Evolutionary conservation across 225 moss, liverwort and hornwort genomes (phyloP).

Genomic region (Rhytidiadelphus loreus): DNA sequence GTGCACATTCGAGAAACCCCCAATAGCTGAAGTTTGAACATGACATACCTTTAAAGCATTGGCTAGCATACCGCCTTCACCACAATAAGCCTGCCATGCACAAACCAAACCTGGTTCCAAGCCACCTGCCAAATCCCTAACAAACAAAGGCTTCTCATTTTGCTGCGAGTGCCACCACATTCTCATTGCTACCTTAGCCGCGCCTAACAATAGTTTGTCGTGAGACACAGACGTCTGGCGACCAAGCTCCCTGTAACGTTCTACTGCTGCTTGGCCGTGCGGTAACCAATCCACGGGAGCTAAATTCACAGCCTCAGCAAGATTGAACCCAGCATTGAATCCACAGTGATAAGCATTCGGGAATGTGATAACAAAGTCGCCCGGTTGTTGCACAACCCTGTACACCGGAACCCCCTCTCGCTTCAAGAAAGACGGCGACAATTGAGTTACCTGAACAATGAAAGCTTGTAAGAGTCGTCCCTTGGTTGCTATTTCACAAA

Average conservation of each 20-base stretch:
- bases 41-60: slow-evolving; percentile 70
- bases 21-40: background rate
- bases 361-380: slow-evolving; percentile 94
- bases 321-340: slow-evolving; percentile 94
- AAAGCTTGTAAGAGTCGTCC: background rate
- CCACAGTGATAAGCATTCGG: slow-evolving; percentile 95
- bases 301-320: slow-evolving; percentile 95
- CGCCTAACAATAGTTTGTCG: slow-evolving; percentile 84
- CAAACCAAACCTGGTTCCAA: slow-evolving; percentile 32
- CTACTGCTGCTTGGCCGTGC: slow-evolving; percentile 90
- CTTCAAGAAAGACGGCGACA: slow-evolving; percentile 82
- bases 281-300: slow-evolving; percentile 98
- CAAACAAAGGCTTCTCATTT: background rate
- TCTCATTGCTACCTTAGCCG: slow-evolving; percentile 64
- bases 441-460: slow-evolving; percentile 75
- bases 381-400: slow-evolving; percentile 74
- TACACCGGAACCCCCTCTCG: slow-evolving; percentile 82
- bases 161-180: slow-evolving; percentile 43
- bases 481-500: background rate
- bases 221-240: slow-evolving; percentile 96
- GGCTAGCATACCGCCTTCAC: slow-evolving; percentile 70
- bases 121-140: background rate
- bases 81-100: slow-evolving; percentile 72
- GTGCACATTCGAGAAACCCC: background rate
- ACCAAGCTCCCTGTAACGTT: slow-evolving; percentile 68